Conservation (phyloP, 345 rosid species). For the Populus tremula region DNA sequence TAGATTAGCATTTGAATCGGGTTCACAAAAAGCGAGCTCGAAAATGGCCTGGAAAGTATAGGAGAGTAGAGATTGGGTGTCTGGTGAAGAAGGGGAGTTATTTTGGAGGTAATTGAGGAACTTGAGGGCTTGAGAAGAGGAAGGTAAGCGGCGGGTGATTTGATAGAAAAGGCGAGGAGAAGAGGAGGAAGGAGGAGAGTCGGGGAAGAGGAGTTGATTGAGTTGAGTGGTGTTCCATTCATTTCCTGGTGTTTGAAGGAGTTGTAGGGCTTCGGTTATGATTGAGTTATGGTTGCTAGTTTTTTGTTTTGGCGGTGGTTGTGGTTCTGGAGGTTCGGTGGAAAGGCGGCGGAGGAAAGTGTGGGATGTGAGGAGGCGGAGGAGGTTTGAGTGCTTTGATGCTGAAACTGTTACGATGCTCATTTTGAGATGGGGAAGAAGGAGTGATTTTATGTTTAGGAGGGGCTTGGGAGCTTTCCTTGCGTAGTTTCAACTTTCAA, state of each 20-base stretch:
- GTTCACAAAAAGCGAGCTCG: conserved; percentile 51
- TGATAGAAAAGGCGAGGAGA: conserved; percentile 38
- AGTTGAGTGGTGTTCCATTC: conserved; percentile 53
- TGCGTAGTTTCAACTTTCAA: neutral
- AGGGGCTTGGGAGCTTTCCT: neutral
- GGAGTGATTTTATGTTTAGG: no score
- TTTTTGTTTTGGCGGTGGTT: conserved; percentile 5
- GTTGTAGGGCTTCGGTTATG: conserved; percentile 35
- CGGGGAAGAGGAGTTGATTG: conserved; percentile 42
- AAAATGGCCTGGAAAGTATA: conserved; percentile 51
- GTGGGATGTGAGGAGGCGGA: conserved; percentile 8
- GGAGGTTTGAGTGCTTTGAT: conserved; percentile 28
- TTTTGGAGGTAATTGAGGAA: conserved; percentile 50
- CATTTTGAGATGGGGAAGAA: neutral
- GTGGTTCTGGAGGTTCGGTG: conserved; percentile 13
- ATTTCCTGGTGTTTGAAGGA: conserved; percentile 45
- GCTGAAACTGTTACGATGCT: conserved; percentile 26
- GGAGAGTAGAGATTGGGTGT: conserved; percentile 34
- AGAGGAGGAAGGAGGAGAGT: conserved; percentile 26
- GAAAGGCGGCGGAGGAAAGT: conserved; percentile 29
- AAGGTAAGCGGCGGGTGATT: conserved; percentile 54
- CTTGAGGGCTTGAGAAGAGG: conserved; percentile 48
- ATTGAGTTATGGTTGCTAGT: conserved; percentile 17
- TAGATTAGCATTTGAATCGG: conserved; percentile 31
- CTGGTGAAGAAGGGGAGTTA: conserved; percentile 29